Base-by-base conservation (phyloP, 2,329 filamentous ascomycete genomes). In the Fusarium sp. region DNA sequence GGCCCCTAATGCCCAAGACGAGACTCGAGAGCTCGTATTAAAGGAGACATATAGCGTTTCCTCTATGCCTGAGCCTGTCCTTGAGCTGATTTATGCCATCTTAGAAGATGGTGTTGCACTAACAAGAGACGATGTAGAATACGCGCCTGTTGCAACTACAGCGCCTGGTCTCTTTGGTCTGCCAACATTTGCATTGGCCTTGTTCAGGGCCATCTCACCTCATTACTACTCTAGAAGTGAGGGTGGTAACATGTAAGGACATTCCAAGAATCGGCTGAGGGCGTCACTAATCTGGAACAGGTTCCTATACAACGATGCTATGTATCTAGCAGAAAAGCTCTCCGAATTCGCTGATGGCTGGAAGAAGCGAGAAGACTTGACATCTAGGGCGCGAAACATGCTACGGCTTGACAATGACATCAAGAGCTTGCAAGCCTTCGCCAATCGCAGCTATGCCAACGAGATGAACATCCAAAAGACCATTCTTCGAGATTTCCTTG, bases 21-120 rank as follows among this genome's bases (percentile, higher is more conserved):
- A 86, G 46, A 85, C 86, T 13, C 86, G 90, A 62, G 93, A 96
- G 79, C 84, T 98, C 67, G 93, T 93, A 0, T 83, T 98, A 49
- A 93, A 88, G 69, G 96, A 99, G 82, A 93, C 89, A 3, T 99
- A 97, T 81, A 93, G 91, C 66, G 93, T 97, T 58, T 98, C 96
- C 0, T 93, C 93, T 5, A 92, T 98, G 80, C 96, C 96, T 2
- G 92, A 94, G 69, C 89, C 91, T 8, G 90, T 98, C 18, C 86
- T 95, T 25, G 86, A 89, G 23, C 86, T 94, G 33, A 90, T 96
- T 59, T 84, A 86, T 28, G 79, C 85, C 18, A 87, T 92, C 33
- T 80, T 89, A 69, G 88, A 91, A 67, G 91, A 93, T 72, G 90
- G 86, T 3, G 88, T 89, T 15, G 86, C 85, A 2, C 83, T 96